Percentiles rank a stretch among this genome's conserved stretches.
phyloP scores from a whole-genome alignment of 169 alveolate genomes.

The Eimeria zaria region DNA sequence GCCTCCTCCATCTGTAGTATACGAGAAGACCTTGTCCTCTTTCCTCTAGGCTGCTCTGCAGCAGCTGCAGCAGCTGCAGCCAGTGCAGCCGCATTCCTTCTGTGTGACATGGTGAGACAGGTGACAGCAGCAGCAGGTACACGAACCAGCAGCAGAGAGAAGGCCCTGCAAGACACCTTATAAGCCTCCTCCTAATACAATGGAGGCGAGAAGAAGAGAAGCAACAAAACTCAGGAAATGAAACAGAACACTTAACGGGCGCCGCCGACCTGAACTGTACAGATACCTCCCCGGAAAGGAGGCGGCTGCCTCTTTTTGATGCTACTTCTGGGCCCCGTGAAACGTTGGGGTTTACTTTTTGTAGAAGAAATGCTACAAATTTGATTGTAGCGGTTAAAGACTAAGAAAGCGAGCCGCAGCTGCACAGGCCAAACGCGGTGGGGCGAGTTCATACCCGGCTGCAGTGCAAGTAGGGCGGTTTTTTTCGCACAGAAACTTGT shows the following conservation, averaged over 20 bases:
- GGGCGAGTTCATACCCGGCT: constrained; percentile 30
- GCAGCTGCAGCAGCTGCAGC: constrained; percentile 20
- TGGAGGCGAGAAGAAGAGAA: background rate
- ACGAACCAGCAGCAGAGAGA: background rate
- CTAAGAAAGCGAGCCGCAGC: constrained; percentile 49
- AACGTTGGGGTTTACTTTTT: background rate
- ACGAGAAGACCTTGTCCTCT: background rate
- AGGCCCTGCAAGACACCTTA: background rate
- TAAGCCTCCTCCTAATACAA: background rate
- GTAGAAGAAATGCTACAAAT: background rate
- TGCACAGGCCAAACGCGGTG: constrained; percentile 10
- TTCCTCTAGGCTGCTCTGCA: background rate
- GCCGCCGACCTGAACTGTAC: constrained; percentile 35
- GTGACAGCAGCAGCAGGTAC: background rate
- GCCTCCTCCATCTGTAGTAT: constrained; percentile 23
- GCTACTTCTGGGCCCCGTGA: background rate
- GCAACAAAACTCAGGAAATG: background rate
- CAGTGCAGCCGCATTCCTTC: background rate
- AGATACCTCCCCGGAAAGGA: background rate
- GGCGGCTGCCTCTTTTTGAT: background rate
- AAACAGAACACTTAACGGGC: background rate
- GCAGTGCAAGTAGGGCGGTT: background rate
- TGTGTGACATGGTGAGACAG: background rate
- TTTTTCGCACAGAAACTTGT: background rate
- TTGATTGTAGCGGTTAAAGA: background rate